Base-by-base conservation (phyloP, 169 alveolate genomes). In the Plasmodium billcollinsi region DNA sequence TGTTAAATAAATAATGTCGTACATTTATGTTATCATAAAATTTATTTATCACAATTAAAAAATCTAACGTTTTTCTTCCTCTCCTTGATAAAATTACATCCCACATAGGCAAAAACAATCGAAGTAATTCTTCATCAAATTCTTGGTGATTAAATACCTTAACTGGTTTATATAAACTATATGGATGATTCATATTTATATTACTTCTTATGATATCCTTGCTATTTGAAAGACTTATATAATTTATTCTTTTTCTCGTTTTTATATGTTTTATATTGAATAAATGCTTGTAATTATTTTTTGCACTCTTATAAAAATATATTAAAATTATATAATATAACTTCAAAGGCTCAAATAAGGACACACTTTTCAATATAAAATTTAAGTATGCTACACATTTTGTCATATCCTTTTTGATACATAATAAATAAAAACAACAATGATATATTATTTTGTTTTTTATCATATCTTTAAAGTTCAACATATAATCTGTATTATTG, bases 51-150 rank as follows among this genome's bases (percentile, higher is more conserved):
- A 49, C 54, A 56, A 76, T 47, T 47, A 76, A 14, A 2, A 76
- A 67, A 67, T 58, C 89, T 11, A 76, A 39, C 2, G 3, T 4
- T 65, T 56, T 49, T 39, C 89, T 76, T 1, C 89, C 76, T 18
- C 76, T 18, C 29, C 89, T 24, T 58, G 54, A 8, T 39, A 50
- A 15, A 58, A 12, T 49, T 11, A 12, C 45, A 47, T 12, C 18
- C 89, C 89, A 76, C 75, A 76, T 15, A 12, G 47, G 45, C 24
- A 76, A 67, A 58, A 76, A 76, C 4, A 76, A 50, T 43, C 66
- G 63, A 15, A 76, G 76, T 8, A 76, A 33, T 50, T 76, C 89
- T 39, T 14, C 45, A 33, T 65, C 66, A 15, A 76, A 63, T 15
- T 50, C n/a, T 20, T 65, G 49, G 54, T 63, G 67, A 21, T 39